phyloP scores from a whole-genome alignment of 2,329 filamentous ascomycete genomes.

The Ceratocystis cacaofunesta region DNA sequence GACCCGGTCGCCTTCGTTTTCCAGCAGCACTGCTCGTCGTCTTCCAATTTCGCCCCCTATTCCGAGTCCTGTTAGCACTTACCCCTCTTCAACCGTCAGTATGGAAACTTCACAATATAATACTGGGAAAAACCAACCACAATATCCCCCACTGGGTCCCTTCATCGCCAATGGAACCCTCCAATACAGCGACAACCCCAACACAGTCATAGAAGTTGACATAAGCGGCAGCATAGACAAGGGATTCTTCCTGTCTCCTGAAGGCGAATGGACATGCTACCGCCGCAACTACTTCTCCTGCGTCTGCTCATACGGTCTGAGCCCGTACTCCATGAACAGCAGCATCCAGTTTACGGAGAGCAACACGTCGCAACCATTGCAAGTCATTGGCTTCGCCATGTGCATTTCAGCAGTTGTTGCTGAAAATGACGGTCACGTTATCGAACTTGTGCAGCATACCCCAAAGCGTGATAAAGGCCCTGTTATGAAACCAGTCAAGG shows the following conservation, averaged over 20 bases:
- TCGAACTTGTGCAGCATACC: conserved; percentile 80
- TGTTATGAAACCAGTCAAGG: conserved; percentile 55
- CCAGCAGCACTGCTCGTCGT: conserved; percentile 31
- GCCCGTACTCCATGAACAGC: conserved; percentile 37
- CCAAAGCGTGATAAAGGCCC: conserved; percentile 84
- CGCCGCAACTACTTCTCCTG: conserved; percentile 84
- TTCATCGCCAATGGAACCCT: conserved; percentile 44
- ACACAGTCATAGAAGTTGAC: conserved; percentile 47
- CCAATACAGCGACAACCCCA: conserved; percentile 37
- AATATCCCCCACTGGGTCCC: conserved; percentile 38
- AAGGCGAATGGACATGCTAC: conserved; percentile 84
- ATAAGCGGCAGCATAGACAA: conserved; percentile 76
- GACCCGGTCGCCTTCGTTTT: conserved; percentile 38
- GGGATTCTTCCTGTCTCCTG: conserved; percentile 63
- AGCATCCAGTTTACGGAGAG: conserved; percentile 37
- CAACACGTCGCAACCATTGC: conserved; percentile 41
- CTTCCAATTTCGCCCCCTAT: conserved; percentile 38
- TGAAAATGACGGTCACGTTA: conserved; percentile 56
- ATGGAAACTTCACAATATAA: conserved; percentile 35
- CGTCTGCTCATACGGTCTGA: conserved; percentile 59
- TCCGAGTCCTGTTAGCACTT: conserved; percentile 33
- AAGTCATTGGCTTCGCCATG: conserved; percentile 64
- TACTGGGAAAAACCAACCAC: conserved; percentile 24
- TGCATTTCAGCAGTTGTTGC: conserved; percentile 72
- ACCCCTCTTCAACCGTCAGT: conserved; percentile 30